Evolutionary conservation across 192 early-diverging fungal genomes (phyloP).

Genomic region (Phlyctochytrium planicorne): DNA sequence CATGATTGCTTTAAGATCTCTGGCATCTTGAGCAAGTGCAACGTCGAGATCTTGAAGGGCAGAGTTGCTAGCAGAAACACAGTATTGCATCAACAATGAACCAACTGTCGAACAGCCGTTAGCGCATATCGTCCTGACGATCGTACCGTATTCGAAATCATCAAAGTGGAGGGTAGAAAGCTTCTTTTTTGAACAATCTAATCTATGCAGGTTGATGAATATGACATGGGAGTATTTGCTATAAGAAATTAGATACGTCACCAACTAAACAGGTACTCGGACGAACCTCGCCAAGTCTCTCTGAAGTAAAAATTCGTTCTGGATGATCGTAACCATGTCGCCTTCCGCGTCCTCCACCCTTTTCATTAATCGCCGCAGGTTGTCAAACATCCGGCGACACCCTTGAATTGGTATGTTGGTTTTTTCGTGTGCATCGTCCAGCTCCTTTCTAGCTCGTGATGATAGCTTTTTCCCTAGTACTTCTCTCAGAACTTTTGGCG

Average conservation of each 20-base stretch:
- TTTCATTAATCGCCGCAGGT: slow-evolving; percentile 63
- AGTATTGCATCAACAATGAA: slow-evolving; percentile 41
- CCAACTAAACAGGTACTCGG: neutral
- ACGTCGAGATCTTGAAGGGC: slow-evolving; percentile 43
- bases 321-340: slow-evolving; percentile 46
- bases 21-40: slow-evolving; percentile 40
- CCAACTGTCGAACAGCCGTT: slow-evolving; percentile 31
- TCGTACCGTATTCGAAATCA: slow-evolving; percentile 47
- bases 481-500: slow-evolving; percentile 41
- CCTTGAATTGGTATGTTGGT: slow-evolving; percentile 37
- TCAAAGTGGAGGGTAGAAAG: slow-evolving; percentile 40
- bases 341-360: slow-evolving; percentile 56
- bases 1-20: slow-evolving; percentile 41
- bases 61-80: slow-evolving; percentile 23
- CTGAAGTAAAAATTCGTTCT: slow-evolving; percentile 48
- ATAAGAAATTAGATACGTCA: neutral
- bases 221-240: slow-evolving; percentile 53
- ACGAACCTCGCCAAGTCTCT: slow-evolving; percentile 42
- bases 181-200: slow-evolving; percentile 58
- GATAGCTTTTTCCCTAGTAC: slow-evolving; percentile 57
- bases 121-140: neutral
- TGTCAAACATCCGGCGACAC: slow-evolving; percentile 62
- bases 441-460: slow-evolving; percentile 43
- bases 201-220: slow-evolving; percentile 50
- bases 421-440: slow-evolving; percentile 42